These are phyloP conservation scores for Penicillium bovifimosum DNA, from an alignment of 495 filamentous ascomycete genomes.

Conservation along the genomic window DNA sequence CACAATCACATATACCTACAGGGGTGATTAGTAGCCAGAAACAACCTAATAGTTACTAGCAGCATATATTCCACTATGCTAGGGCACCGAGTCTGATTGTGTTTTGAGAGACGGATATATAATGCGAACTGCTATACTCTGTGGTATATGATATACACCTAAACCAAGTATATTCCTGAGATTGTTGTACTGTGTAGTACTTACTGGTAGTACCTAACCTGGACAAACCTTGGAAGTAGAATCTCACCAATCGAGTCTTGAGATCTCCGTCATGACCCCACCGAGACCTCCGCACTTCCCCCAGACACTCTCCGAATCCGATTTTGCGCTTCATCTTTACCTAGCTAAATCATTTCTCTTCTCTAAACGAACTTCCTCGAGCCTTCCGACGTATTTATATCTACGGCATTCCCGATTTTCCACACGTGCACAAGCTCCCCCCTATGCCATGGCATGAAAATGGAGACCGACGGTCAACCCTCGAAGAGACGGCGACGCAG, in stretches of 20 bases:
- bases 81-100: too few species aligned
- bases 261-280: conserved; percentile 5
- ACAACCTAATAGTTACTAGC: too few species aligned
- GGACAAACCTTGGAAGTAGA: neutral
- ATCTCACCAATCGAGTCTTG: neutral
- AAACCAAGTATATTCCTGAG: too few species aligned
- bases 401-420: neutral
- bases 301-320: conserved; percentile 1
- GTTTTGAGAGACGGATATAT: too few species aligned
- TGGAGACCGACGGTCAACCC: conserved; percentile 23
- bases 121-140: too few species aligned
- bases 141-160: too few species aligned
- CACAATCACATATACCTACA: too few species aligned
- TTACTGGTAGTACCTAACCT: too few species aligned
- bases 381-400: neutral
- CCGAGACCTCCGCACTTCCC: conserved; percentile 15
- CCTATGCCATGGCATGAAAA: conserved; percentile 20
- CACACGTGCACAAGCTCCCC: neutral
- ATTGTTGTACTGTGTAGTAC: too few species aligned
- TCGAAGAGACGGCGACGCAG: conserved; percentile 28
- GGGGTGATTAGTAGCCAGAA: too few species aligned
- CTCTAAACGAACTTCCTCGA: conserved; percentile 4
- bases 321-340: neutral
- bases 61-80: too few species aligned
- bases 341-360: neutral